Percentiles rank a stretch among this genome's conserved stretches.
phyloP scores from a whole-genome alignment of 257 asterid genomes.

The Ophiorrhiza pumila region DNA sequence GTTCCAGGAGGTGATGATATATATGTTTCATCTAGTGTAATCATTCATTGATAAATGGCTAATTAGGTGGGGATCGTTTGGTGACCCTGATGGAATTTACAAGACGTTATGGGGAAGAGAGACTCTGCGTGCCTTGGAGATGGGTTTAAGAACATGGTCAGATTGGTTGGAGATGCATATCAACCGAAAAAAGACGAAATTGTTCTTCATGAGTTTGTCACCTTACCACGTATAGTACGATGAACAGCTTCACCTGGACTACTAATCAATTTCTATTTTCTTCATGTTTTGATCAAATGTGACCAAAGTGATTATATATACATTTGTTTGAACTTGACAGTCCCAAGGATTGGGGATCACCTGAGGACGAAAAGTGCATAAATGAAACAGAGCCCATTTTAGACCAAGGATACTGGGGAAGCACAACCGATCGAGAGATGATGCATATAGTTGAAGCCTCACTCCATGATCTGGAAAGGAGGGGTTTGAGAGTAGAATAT shows the following conservation, averaged over 20 bases:
- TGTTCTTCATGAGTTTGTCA: slow-evolving; percentile 70
- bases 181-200: slow-evolving; percentile 46
- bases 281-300: too few relatives aligned
- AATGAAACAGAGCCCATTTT: slow-evolving; percentile 35
- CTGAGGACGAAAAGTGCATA: too few relatives aligned
- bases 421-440: slow-evolving; percentile 26
- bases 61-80: slow-evolving; percentile 46
- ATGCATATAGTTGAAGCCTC: slow-evolving; percentile 39
- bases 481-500: too few relatives aligned
- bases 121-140: slow-evolving; percentile 46
- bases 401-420: slow-evolving; percentile 31
- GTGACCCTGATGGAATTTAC: too few relatives aligned
- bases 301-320: too few relatives aligned
- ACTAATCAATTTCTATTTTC: too few relatives aligned
- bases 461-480: slow-evolving; percentile 22
- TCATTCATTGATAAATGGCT: background rate
- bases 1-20: too few relatives aligned
- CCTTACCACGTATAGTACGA: too few relatives aligned
- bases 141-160: slow-evolving; percentile 64
- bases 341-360: too few relatives aligned
- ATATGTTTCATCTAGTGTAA: background rate
- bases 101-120: slow-evolving; percentile 28
- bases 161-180: slow-evolving; percentile 56
- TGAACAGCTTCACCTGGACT: too few relatives aligned
- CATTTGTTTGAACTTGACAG: too few relatives aligned